These are phyloP conservation scores for Aspergillus unguis DNA, from an alignment of 2,329 filamentous ascomycete genomes.

Conservation along the genomic window DNA sequence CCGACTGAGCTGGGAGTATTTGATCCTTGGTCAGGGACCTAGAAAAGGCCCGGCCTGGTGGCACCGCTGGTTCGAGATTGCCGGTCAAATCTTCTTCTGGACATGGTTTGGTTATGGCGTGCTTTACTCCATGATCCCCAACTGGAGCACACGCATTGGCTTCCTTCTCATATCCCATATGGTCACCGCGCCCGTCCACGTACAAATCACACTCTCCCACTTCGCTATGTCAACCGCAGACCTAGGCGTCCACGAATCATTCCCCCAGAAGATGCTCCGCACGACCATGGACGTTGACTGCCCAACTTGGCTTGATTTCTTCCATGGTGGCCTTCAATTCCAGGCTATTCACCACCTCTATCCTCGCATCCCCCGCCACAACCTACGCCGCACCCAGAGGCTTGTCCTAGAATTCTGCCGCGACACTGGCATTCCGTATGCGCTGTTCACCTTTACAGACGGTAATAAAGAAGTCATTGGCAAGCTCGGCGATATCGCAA, in stretches of 20 bases:
- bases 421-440: conserved; percentile 80
- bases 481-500: conserved; percentile 71
- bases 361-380: conserved; percentile 79
- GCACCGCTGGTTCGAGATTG: conserved; percentile 77
- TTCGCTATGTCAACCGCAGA: conserved; percentile 92
- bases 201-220: conserved; percentile 88
- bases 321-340: conserved; percentile 86
- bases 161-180: conserved; percentile 80
- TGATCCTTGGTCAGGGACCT: conserved; percentile 67
- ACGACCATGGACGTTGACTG: conserved; percentile 95
- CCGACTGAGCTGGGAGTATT: conserved; percentile 72
- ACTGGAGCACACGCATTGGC: conserved; percentile 63
- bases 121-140: conserved; percentile 69
- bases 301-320: conserved; percentile 80
- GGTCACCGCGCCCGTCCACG: conserved; percentile 75
- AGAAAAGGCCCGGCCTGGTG: conserved; percentile 75
- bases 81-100: conserved; percentile 79
- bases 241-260: conserved; percentile 77
- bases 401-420: conserved; percentile 77
- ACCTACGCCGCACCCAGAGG: conserved; percentile 70
- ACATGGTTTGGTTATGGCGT: conserved; percentile 80
- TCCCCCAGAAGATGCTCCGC: conserved; percentile 84
- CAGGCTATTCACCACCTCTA: conserved; percentile 85
- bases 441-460: conserved; percentile 78
- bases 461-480: conserved; percentile 79